Evolutionary conservation across 2,329 filamentous ascomycete species (phyloP), one percentile per base, ranked within the genome.

Genomic region (Diaporthe sp.): DNA sequence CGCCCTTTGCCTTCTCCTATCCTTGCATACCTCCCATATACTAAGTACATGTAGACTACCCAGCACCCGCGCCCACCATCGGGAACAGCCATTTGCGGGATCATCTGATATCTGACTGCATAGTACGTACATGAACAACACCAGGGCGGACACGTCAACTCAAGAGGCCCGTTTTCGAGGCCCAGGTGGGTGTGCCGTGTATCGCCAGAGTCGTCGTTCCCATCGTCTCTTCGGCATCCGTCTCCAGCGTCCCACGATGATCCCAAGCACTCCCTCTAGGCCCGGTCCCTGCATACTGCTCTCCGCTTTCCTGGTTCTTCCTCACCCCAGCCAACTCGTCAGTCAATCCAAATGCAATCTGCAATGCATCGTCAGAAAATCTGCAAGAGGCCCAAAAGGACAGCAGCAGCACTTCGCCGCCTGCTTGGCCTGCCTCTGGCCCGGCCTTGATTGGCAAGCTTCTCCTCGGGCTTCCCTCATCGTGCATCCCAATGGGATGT

Each of bases 61-160:
- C 30, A 71, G 22, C 22, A 25, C 61, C 68, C 52, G 42, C 69
- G 25, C 66, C 58, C 66, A 52, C 68, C 68, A n/a, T 74, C 71
- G 71, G 74, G 71, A 74, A 28, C 54, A 76, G 67, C 72, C 72
- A 74, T 58, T 74, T 19, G 57, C 30, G 30, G 40, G 45, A 74
- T 74, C 72, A 74, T 74, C 67, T 74, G 72, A 69, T 76, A 72
- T 76, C 74, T 74, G 74, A 74, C 72, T 74, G 74, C 74, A 76
- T 76, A n/a, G 67, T 50, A 70, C 71, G 58, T 74, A 74, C 72
- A 74, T 74, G 67, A 73, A 70, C 68, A 74, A 28, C 42, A 64
- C 54, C 54, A 72, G 28, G 28, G 60, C 50, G 72, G 66, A 76
- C 74, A 76, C 74, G 74, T 76, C 74, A 76, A 76, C 74, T 40